These are phyloP conservation scores for Russula sp. DNA, from an alignment of 768 basidiomycete genomes.

Conservation along the genomic window DNA sequence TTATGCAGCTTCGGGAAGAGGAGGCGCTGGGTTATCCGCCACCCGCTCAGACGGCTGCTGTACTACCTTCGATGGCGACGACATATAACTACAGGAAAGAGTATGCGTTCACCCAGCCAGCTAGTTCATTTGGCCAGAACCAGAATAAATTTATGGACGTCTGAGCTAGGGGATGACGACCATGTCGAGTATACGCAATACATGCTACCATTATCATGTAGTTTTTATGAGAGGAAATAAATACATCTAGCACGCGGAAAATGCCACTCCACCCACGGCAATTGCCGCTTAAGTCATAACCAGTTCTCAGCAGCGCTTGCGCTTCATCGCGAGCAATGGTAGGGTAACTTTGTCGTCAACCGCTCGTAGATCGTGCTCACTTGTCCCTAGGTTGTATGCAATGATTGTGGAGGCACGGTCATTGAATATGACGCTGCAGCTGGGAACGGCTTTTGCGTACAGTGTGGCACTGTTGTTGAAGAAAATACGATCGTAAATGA, in stretches of 20 bases:
- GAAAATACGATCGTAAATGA: constrained; percentile 94
- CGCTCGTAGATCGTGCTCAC: constrained; percentile 6
- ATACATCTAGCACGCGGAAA: background rate
- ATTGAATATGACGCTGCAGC: constrained; percentile 84
- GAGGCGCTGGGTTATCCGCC: constrained; percentile 31
- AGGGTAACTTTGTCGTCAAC: background rate
- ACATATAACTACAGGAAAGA: constrained; percentile 22
- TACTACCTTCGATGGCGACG: constrained; percentile 17
- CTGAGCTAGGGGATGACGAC: constrained; percentile 10
- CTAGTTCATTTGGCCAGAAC: constrained; percentile 9
- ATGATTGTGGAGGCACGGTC: constrained; percentile 76
- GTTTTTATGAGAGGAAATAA: background rate
- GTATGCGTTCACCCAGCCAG: constrained; percentile 14
- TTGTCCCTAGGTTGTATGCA: constrained; percentile 51
- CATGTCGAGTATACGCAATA: background rate
- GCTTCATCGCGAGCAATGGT: constrained; percentile 14
- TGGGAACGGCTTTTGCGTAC: constrained; percentile 80
- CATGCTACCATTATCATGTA: background rate
- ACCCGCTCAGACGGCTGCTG: constrained; percentile 9
- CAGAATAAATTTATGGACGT: background rate
- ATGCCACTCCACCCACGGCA: constrained; percentile 3
- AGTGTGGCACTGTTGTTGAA: constrained; percentile 87
- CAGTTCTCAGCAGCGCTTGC: too few species aligned
- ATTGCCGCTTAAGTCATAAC: constrained; percentile 3
- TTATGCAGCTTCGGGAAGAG: constrained; percentile 54